phyloP scores from a whole-genome alignment of 75 land plant species.

The Pinus tabuliformis region DNA sequence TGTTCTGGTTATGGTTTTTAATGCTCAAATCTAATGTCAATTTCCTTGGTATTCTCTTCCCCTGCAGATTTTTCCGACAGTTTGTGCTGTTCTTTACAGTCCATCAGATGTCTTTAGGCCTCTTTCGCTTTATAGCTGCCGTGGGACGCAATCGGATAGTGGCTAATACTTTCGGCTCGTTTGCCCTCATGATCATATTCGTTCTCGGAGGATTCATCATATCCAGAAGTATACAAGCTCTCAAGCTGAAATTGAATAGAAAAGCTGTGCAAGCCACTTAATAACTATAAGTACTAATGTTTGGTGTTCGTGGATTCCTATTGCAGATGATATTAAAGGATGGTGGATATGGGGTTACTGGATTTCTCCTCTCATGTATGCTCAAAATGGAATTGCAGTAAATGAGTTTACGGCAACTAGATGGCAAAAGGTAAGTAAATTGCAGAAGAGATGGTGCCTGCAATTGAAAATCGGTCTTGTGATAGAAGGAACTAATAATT shows the following conservation, averaged over 20 bases:
- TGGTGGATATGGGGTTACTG: conserved; percentile 97
- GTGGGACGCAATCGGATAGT: conserved; percentile 67
- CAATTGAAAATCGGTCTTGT: too few species aligned
- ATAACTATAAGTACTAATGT: neutral
- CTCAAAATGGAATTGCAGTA: conserved; percentile 68
- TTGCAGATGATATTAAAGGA: conserved; percentile 57
- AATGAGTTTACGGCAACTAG: conserved; percentile 76
- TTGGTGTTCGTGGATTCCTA: neutral
- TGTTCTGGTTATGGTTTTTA: too few species aligned
- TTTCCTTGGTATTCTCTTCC: neutral
- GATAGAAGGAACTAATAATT: too few species aligned
- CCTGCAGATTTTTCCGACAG: conserved; percentile 68
- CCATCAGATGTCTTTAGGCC: conserved; percentile 71
- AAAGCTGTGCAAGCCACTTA: neutral
- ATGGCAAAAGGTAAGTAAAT: conserved; percentile 64
- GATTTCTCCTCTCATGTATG: conserved; percentile 82
- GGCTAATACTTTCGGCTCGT: conserved; percentile 74
- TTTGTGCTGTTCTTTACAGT: conserved; percentile 53
- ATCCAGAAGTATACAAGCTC: conserved; percentile 43
- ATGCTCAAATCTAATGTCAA: neutral
- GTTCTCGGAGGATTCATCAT: conserved; percentile 72
- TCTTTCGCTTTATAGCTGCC: conserved; percentile 76
- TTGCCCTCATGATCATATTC: conserved; percentile 47
- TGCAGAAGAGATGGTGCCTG: too few species aligned
- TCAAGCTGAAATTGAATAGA: too few species aligned